Evolutionary conservation across 2,329 filamentous ascomycete species (phyloP).

Genomic region (Pseudogymnoascus sp.): DNA sequence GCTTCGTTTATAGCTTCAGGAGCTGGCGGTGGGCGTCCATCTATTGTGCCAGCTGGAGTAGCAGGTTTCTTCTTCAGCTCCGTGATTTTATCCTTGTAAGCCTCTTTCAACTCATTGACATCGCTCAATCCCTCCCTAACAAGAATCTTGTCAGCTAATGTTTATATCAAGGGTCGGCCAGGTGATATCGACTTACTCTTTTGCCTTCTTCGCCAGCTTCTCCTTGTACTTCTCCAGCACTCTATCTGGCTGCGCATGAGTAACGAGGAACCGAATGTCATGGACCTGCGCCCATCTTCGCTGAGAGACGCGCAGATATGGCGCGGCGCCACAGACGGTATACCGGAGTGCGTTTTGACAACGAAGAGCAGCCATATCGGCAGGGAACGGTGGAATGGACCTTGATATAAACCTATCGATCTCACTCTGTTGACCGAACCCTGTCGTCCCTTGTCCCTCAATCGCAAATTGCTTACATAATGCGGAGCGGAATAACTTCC

Average conservation of each 20-base stretch:
- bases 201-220: conserved; percentile 77
- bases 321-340: conserved; percentile 21
- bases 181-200: conserved; percentile 39
- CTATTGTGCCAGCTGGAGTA: conserved; percentile 36
- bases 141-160: conserved; percentile 1
- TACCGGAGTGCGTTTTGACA: conserved; percentile 39
- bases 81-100: conserved; percentile 77
- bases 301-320: conserved; percentile 41
- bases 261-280: conserved; percentile 82
- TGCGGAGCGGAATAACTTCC: conserved; percentile 2
- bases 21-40: conserved; percentile 23
- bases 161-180: background rate
- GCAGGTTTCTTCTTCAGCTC: conserved; percentile 60
- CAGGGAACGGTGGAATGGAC: background rate
- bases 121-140: conserved; percentile 52
- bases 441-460: background rate
- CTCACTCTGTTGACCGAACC: background rate
- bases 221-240: conserved; percentile 78
- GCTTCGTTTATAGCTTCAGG: conserved; percentile 29
- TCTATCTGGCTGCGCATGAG: conserved; percentile 57
- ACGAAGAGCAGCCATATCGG: conserved; percentile 38
- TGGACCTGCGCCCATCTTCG: conserved; percentile 86
- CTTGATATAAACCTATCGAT: background rate
- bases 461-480: conserved; percentile 7
- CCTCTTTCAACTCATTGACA: conserved; percentile 68